Percentiles rank a stretch among this genome's conserved stretches.
phyloP scores from a whole-genome alignment of 2,329 filamentous ascomycete species.

The Leptoxyphium fumago region DNA sequence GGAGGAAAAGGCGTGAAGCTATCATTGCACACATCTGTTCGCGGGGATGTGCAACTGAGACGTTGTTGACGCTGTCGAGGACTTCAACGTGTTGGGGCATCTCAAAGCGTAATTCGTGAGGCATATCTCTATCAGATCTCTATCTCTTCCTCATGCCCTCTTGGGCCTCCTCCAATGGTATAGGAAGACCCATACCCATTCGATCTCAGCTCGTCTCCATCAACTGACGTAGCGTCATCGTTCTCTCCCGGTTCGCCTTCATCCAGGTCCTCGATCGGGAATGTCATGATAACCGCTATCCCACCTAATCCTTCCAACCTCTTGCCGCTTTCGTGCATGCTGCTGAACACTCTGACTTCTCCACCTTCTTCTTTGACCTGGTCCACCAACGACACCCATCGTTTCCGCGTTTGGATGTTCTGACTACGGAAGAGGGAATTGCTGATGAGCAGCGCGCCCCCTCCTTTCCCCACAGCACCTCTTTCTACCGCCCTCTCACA shows the following conservation, averaged over 20 bases:
- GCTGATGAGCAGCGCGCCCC: slow-evolving; percentile 71
- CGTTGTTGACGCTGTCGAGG: too few relatives aligned
- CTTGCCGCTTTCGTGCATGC: slow-evolving; percentile 85
- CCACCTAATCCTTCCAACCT: slow-evolving; percentile 70
- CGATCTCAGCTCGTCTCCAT: slow-evolving; percentile 1
- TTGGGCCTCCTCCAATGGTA: neutral
- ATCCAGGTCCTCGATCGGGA: slow-evolving; percentile 74
- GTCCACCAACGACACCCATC: slow-evolving; percentile 77
- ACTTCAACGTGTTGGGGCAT: too few relatives aligned
- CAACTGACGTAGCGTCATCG: slow-evolving; percentile 7
- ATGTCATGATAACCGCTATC: slow-evolving; percentile 81
- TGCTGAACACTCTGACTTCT: slow-evolving; percentile 77
- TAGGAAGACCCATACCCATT: too few relatives aligned
- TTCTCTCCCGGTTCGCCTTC: slow-evolving; percentile 37
- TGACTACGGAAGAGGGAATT: slow-evolving; percentile 78
- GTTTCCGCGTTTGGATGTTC: slow-evolving; percentile 58
- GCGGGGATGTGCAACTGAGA: too few relatives aligned
- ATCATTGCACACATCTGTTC: too few relatives aligned
- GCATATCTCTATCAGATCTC: slow-evolving; percentile 7
- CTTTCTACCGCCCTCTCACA: slow-evolving; percentile 72
- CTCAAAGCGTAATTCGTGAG: too few relatives aligned
- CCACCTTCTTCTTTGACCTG: slow-evolving; percentile 72
- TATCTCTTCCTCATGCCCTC: slow-evolving; percentile 8
- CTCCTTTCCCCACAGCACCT: slow-evolving; percentile 75
- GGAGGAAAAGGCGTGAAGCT: too few relatives aligned